Evolutionary conservation across 225 moss, liverwort and hornwort genomes (phyloP), one percentile per base, ranked within the genome.

Genomic region (Sphagnum contortum): DNA sequence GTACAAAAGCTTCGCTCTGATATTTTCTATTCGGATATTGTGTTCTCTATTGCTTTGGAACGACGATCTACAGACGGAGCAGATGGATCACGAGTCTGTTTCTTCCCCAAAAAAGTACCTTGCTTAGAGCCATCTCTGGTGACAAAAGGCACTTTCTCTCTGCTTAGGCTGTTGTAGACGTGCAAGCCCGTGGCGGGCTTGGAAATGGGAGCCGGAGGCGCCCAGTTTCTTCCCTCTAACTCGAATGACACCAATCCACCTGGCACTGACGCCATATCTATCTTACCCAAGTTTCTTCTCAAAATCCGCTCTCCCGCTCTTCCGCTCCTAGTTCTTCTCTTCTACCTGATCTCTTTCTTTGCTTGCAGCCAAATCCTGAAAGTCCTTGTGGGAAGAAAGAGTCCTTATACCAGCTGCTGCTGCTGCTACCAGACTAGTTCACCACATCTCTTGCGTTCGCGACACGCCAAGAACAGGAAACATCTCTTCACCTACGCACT

Each of bases 111-210:
- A 6, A 64, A 83, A 29, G 29, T 29, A 29, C 29, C 87, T 3
- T 81, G 75, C 53, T 70, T 63, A 48, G 87, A 81, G 55, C 89
- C 89, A 57, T 91, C 91, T 64, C 72, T 84, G 0, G 86, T 87
- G 57, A 69, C 48, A 60, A 95, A 91, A 4, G 82, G 89, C 62
- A 89, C 89, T 68, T 89, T 95, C 46, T 79, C 78, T 64, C 73
- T 83, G 11, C 49, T 67, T 4, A 95, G 70, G 49, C 74, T 88
- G 73, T 95, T 91, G 72, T 72, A 74, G 9, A 91, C 91, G 63
- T 73, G 67, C 57, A 91, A 71, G 12, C 86, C 87, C 55, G 63
- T 63, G 13, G 45, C 8, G 8, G 53, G 68, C 46, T 62, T 48
- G 47, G 65, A 48, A 3, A 63, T 50, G 48, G 67, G 44, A 71